Percentiles rank a stretch among this genome's conserved stretches.
Evolutionary conservation across 352 stramenopile genomes (phyloP).

Genomic region (Phytopythium helicoides): DNA sequence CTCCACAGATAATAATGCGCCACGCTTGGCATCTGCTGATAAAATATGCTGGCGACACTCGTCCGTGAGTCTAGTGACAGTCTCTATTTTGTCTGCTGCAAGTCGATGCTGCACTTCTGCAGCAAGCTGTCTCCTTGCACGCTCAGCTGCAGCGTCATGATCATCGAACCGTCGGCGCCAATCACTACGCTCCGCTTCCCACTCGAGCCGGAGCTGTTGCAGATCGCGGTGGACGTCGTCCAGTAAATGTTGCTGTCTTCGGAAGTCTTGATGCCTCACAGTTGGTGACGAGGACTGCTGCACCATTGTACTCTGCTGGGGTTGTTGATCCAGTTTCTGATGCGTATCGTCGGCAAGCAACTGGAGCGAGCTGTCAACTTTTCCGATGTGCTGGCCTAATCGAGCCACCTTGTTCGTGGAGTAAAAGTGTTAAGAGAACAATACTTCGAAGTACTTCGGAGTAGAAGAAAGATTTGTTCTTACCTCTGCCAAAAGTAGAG

Average conservation of each 20-base stretch:
- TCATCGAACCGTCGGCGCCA: conserved; percentile 39
- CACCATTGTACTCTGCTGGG: conserved; percentile 20
- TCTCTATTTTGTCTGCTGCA: conserved; percentile 48
- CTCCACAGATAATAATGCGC: conserved; percentile 48
- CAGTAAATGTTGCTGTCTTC: conserved; percentile 24
- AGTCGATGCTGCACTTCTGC: conserved; percentile 39
- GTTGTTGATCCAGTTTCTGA: conserved; percentile 43
- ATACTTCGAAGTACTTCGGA: too few species aligned
- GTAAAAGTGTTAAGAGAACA: neutral
- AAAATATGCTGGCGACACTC: conserved; percentile 45
- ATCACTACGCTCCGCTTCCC: conserved; percentile 57
- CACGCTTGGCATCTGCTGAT: conserved; percentile 45
- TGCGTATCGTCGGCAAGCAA: conserved; percentile 29
- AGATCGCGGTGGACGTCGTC: conserved; percentile 33
- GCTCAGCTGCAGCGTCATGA: conserved; percentile 2
- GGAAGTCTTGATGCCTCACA: conserved; percentile 13
- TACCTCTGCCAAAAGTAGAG: conserved; percentile 67
- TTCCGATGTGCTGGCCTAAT: conserved; percentile 47
- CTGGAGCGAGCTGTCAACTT: conserved; percentile 27
- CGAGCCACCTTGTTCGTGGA: conserved; percentile 20
- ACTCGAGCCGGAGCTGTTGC: conserved; percentile 46
- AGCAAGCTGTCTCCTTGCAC: conserved; percentile 19
- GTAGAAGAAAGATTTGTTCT: too few species aligned
- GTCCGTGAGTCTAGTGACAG: conserved; percentile 39
- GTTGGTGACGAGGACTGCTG: conserved; percentile 4